phyloP scores from a whole-genome alignment of 1,284 basidiomycete species.

The Grifola frondosa region DNA sequence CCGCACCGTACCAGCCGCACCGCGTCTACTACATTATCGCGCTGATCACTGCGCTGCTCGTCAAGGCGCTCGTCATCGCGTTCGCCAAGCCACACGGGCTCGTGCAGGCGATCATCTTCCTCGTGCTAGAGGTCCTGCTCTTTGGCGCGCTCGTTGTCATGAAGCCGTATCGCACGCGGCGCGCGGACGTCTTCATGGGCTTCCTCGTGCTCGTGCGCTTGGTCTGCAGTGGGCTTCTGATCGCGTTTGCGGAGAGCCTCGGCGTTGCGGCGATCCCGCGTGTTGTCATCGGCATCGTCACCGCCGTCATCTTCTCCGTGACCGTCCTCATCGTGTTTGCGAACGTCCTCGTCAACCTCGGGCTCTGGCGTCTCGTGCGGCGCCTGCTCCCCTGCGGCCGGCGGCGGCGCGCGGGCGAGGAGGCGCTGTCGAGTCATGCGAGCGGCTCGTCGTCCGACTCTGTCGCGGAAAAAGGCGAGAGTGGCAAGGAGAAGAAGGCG shows the following conservation, averaged over 20 bases:
- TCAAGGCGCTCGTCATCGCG: slow-evolving; percentile 73
- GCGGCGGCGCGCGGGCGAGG: slow-evolving; percentile 18
- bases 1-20: slow-evolving; percentile 51
- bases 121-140: slow-evolving; percentile 67
- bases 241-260: slow-evolving; percentile 66
- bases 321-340: slow-evolving; percentile 58
- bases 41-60: slow-evolving; percentile 53
- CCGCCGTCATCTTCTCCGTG: slow-evolving; percentile 59
- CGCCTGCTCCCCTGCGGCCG: slow-evolving; percentile 20
- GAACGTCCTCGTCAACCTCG: slow-evolving; percentile 53
- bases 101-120: slow-evolving; percentile 69
- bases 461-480: slow-evolving; percentile 17
- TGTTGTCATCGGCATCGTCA: slow-evolving; percentile 70
- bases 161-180: slow-evolving; percentile 55
- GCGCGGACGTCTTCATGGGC: slow-evolving; percentile 60
- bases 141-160: slow-evolving; percentile 55
- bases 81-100: slow-evolving; percentile 66
- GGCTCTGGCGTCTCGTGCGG: slow-evolving; percentile 29
- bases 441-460: slow-evolving; percentile 18
- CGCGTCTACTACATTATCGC: slow-evolving; percentile 61
- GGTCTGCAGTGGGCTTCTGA: slow-evolving; percentile 59
- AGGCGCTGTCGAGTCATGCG: slow-evolving; percentile 21
- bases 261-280: slow-evolving; percentile 68
- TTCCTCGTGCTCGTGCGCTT: slow-evolving; percentile 66
- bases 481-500: slow-evolving; percentile 30